Base-by-base conservation (phyloP, 75 land plant genomes). In the Selaginella moellendorffii region DNA sequence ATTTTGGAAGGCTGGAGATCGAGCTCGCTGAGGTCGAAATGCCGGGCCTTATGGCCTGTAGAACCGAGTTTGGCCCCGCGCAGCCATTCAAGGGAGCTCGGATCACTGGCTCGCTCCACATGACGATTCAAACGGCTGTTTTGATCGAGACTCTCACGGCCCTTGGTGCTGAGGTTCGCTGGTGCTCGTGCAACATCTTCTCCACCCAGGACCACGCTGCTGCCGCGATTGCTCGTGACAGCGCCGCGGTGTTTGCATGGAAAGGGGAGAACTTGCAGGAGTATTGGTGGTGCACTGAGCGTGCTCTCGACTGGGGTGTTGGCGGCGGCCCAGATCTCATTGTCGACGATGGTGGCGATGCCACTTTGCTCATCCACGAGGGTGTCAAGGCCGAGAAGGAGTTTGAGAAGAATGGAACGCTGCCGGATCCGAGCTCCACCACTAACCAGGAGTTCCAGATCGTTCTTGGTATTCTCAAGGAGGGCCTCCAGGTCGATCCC, bases 241-340 rank as follows among this genome's bases (percentile, higher is more conserved):
- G 73, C 54, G 91, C 91, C 22, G 75, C 89, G 0, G 95, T 88
- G 28, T 88, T 88, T 62, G 95, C 89, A 12, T 88, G 89, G 90
- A 88, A 88, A 73, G 86, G 95, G 1, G 86, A 88, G 77, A 88
- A 81, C 21, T 80, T 88, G 31, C 80, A 81, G 74, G 95, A 88
- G 79, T 88, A 88, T 80, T 88, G 95, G 95, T 88, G 95, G 96
- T 89, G 96, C 70, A 86, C 90, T 26, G 90, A 89, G 79, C 54
- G 93, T n/a, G 80, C 89, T 23, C 68, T 88, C 30, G 93, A 88
- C 30, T 88, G 95, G 90, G 90, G 87, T 31, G 76, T 82, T 26
- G 86, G 78, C 27, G 86, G 90, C 12, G 95, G 95, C 1, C 95
- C 90, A 12, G 95, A 88, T 62, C 84, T 88, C 52, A 82, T 85